Conservation (phyloP, 768 basidiomycete genomes). For the Rhodosporidiobolus odoratus region DNA sequence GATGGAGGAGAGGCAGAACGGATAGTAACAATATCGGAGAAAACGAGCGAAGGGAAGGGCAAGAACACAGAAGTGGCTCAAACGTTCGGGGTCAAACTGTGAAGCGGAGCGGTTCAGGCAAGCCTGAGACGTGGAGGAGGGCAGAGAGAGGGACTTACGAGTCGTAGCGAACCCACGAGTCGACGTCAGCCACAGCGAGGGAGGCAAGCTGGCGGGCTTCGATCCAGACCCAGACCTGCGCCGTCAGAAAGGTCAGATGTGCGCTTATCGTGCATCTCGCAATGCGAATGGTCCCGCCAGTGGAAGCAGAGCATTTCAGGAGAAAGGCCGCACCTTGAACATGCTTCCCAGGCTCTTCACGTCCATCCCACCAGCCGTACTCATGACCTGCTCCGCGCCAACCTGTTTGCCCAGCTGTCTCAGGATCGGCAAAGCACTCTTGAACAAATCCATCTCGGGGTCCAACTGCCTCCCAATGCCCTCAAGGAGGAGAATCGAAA, state of each 20-base stretch:
- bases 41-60: not conserved
- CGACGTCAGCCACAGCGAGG: constrained; percentile 69
- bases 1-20: not conserved
- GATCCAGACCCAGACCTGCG: constrained; percentile 82
- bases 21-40: not conserved
- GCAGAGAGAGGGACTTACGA: constrained; percentile 56
- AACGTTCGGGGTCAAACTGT: constrained; percentile 15
- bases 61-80: not conserved
- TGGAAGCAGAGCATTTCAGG: too few species aligned
- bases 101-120: not conserved
- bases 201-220: constrained; percentile 85
- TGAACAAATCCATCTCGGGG: constrained; percentile 86
- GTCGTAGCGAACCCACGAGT: constrained; percentile 81
- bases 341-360: constrained; percentile 68
- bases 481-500: constrained; percentile 85
- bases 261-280: too few species aligned
- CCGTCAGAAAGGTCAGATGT: constrained; percentile 8
- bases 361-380: constrained; percentile 27
- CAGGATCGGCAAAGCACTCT: constrained; percentile 87
- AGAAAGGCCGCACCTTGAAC: constrained; percentile 62
- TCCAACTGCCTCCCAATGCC: constrained; percentile 93
- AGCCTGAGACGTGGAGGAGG: not conserved
- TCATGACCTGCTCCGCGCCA: constrained; percentile 60
- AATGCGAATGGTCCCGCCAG: too few species aligned
- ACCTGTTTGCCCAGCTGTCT: constrained; percentile 86